Evolutionary conservation across 164 flowering plant species (phyloP), one percentile per base, ranked within the genome.

Genomic region (Sedum album): DNA sequence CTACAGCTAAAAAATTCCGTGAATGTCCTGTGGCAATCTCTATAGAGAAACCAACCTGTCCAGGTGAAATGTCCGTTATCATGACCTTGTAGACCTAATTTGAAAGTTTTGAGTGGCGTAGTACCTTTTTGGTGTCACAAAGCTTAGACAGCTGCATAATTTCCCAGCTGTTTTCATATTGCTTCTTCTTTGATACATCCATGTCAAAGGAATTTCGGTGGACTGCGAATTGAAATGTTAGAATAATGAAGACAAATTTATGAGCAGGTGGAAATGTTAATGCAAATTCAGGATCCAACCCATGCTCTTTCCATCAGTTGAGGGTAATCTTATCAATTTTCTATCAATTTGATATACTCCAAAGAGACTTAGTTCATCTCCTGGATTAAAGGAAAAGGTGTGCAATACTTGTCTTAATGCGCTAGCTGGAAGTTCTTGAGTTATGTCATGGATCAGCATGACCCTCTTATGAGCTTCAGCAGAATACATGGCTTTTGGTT

Each of bases 341-440:
- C 61, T 55, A 13, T 55, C 61, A 8, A 25, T 31, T 23, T 55
- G 61, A 55, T 25, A 55, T 55, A 55, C 61, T 55, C 61, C 61
- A 25, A 7, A 55, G 3, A 55, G 17, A 26, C 61, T 25, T 13
- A 55, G 31, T 55, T 7, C 26, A 55, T 55, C 61, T 26, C 31
- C 61, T 14, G 30, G 61, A 11, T 55, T 26, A 13, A 55, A 2
- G 30, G 31, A 23, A 26, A 55, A 55, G 30, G 11, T 5, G 17
- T 55, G 61, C 61, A 55, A 26, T 23, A 10, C 31, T 25, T 14
- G 31, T 23, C 61, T 26, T 25, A 55, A 26, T 6, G 61, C 31
- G 31, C 31, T 55, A 25, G 61, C 61, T 26, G 61, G 61, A 55
- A 55, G 30, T 55, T 55, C 61, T 55, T 55, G 61, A 55, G 61